Percentiles rank a stretch among this genome's conserved stretches.
phyloP scores from a whole-genome alignment of 2,329 filamentous ascomycete genomes.

The Nemania sp. region DNA sequence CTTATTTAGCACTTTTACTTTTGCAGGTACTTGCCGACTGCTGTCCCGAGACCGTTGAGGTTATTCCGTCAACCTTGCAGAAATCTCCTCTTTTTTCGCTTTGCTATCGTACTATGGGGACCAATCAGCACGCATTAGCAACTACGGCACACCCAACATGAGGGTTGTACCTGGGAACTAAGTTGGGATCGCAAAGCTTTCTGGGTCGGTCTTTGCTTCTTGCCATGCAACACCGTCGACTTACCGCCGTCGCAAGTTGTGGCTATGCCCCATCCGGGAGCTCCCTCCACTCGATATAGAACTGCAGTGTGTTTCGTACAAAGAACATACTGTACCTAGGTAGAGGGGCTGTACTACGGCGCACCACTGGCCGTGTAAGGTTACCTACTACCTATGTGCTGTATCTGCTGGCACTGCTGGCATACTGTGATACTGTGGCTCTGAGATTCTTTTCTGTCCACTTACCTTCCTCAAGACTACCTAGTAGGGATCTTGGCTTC shows the following conservation, averaged over 20 bases:
- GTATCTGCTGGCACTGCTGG: no score
- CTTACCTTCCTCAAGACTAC: neutral
- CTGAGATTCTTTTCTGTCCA: neutral
- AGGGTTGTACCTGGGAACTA: neutral
- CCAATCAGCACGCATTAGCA: conserved; percentile 23
- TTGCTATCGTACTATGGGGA: conserved; percentile 22
- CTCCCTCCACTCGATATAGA: conserved; percentile 20
- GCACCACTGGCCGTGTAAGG: neutral
- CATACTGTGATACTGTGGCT: neutral
- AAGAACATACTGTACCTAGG: neutral
- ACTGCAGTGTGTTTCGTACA: neutral
- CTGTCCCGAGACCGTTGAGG: conserved; percentile 13
- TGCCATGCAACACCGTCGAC: conserved; percentile 19
- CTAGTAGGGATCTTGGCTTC: conserved; percentile 23
- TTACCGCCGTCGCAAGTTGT: conserved; percentile 19
- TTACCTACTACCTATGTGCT: neutral
- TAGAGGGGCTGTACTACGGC: neutral
- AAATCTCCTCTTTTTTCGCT: conserved; percentile 17
- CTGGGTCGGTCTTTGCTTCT: conserved; percentile 14
- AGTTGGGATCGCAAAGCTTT: conserved; percentile 9
- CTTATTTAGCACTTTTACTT: neutral
- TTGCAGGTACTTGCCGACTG: conserved; percentile 7
- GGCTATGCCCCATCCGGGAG: conserved; percentile 17
- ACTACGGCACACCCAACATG: conserved; percentile 3
- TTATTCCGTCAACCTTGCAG: conserved; percentile 19